These are phyloP conservation scores for Metschnikowia gruessii DNA, from an alignment of 805 yeast genomes.

Conservation along the genomic window DNA sequence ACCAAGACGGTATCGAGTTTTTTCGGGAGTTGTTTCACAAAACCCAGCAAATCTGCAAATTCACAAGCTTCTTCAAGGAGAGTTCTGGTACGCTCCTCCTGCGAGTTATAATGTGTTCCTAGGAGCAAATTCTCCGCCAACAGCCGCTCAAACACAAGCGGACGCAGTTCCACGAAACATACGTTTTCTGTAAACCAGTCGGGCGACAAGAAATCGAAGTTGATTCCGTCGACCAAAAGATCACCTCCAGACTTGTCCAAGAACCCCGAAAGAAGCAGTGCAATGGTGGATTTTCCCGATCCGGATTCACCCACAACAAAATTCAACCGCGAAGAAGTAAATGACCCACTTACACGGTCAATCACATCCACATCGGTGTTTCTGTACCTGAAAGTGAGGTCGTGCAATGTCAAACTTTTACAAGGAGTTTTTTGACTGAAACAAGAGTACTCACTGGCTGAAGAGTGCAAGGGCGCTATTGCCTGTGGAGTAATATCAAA, in stretches of 20 bases:
- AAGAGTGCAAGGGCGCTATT: neutral
- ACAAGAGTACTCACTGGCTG: slow-evolving; percentile 2
- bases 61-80: slow-evolving; percentile 19
- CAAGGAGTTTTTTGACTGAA: slow-evolving; percentile 5
- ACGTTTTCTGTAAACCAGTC: slow-evolving; percentile 60
- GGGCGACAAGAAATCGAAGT: slow-evolving; percentile 41
- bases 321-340: slow-evolving; percentile 47
- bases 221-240: slow-evolving; percentile 54
- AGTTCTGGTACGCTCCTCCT: neutral
- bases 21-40: slow-evolving; percentile 47
- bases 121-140: slow-evolving; percentile 20
- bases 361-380: slow-evolving; percentile 52
- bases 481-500: neutral
- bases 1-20: slow-evolving; percentile 57
- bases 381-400: slow-evolving; percentile 65
- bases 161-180: slow-evolving; percentile 70
- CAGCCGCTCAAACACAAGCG: slow-evolving; percentile 49
- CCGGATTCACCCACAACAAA: slow-evolving; percentile 88
- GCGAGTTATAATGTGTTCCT: slow-evolving; percentile 16
- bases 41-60: slow-evolving; percentile 50
- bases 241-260: slow-evolving; percentile 54
- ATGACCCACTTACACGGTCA: slow-evolving; percentile 41
- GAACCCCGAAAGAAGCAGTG: slow-evolving; percentile 57
- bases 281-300: slow-evolving; percentile 86
- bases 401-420: slow-evolving; percentile 6